phyloP scores from a whole-genome alignment of 441 rosid genomes.

The Erodium moschatum region DNA sequence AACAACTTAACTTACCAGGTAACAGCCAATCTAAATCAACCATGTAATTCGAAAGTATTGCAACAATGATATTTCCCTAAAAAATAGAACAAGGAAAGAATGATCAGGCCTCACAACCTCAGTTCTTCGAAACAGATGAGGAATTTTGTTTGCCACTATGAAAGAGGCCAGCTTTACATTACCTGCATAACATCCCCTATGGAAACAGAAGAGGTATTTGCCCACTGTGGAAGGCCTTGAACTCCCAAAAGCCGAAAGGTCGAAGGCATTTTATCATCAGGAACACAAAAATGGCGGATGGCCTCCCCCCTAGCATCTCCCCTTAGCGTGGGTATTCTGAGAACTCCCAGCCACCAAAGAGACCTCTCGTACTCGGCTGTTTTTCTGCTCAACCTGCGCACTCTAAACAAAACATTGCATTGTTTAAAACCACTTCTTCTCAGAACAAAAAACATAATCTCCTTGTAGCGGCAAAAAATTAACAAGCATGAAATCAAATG shows the following conservation, averaged over 20 bases:
- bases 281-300: conserved; percentile 39
- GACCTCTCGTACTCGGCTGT: conserved; percentile 5
- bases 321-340: not conserved
- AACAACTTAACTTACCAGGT: conserved; percentile 38
- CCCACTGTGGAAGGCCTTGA: conserved; percentile 74
- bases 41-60: conserved; percentile 79
- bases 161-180: conserved; percentile 12
- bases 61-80: conserved; percentile 68
- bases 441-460: too few relatives aligned
- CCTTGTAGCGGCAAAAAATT: too few relatives aligned
- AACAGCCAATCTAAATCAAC: conserved; percentile 82
- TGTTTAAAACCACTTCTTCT: not conserved
- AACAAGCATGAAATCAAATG: too few relatives aligned
- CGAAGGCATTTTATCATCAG: conserved; percentile 34
- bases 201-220: conserved; percentile 76
- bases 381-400: conserved; percentile 19
- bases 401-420: not conserved
- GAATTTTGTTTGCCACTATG: too few relatives aligned
- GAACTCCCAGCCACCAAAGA: not conserved
- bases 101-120: conserved; percentile 5
- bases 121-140: too few relatives aligned
- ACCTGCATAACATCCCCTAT: conserved; percentile 77
- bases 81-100: conserved; percentile 16
- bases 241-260: conserved; percentile 67
- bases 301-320: conserved; percentile 30